These are phyloP conservation scores for Yamadazyma sp. DNA, from an alignment of 1,139 yeast species.

Conservation along the genomic window DNA sequence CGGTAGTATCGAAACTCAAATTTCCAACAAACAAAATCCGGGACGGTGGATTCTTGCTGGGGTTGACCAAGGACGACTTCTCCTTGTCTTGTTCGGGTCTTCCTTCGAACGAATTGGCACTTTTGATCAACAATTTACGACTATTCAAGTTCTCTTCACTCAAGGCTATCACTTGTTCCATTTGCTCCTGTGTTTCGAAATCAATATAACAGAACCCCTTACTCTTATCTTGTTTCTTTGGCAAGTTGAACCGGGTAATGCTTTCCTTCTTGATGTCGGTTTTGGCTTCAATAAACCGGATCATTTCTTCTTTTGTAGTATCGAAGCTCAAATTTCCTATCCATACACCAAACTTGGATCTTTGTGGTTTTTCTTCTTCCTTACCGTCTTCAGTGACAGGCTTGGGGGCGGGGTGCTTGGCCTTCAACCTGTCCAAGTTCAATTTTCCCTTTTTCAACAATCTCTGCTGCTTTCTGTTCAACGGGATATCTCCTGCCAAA, in stretches of 20 bases:
- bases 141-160: constrained; percentile 78
- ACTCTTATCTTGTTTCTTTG: constrained; percentile 60
- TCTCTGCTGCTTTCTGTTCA: constrained; percentile 91
- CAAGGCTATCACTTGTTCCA: constrained; percentile 61
- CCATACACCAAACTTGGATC: constrained; percentile 81
- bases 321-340: constrained; percentile 89
- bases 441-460: constrained; percentile 77
- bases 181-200: constrained; percentile 62
- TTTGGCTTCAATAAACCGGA: constrained; percentile 62
- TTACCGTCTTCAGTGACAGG: constrained; percentile 27
- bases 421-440: constrained; percentile 55
- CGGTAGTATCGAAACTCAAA: constrained; percentile 88
- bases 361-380: constrained; percentile 25
- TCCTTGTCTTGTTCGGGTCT: constrained; percentile 77
- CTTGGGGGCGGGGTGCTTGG: constrained; percentile 48
- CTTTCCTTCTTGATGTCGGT: constrained; percentile 52
- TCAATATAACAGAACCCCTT: constrained; percentile 94
- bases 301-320: constrained; percentile 73
- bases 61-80: constrained; percentile 31
- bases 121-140: constrained; percentile 80
- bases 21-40: constrained; percentile 91
- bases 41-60: constrained; percentile 80
- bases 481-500: constrained; percentile 71
- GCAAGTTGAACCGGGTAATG: constrained; percentile 64
- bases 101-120: constrained; percentile 81